Evolutionary conservation across 2,329 filamentous ascomycete genomes (phyloP), one percentile per base, ranked within the genome.

Genomic region (Colletotrichum lentis): DNA sequence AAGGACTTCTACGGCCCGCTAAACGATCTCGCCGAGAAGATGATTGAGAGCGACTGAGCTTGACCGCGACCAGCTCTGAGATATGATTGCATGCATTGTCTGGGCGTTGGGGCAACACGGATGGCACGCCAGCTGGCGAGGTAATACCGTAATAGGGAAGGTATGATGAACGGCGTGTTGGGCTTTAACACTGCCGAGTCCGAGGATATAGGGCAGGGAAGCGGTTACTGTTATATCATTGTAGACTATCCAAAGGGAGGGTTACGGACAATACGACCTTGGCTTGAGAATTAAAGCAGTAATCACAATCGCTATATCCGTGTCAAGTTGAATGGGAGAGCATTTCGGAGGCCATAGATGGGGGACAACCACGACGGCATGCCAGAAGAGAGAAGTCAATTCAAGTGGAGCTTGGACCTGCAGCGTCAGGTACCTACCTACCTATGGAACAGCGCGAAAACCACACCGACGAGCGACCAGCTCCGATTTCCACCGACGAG

Each of bases 1-100:
- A 94, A 97, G 80, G 96, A 99, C 79, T 99, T 95, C 83, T 99
- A 95, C 91, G 96, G 96, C 1, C 96, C 96, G 14, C 79, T 99
- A 66, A 95, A 95, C 12, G 96, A 99, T 79, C 82, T 99, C 72
- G 96, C 99, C 58, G 96, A 99, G 78, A 98, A 93, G 79, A 99
- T 99, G 94, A 81, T 98, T 82, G 90, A 90, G 81, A 97, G 94
- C 76, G 96, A 98, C 78, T 97, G 74, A 85, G 69, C 12, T 22
- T 44, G 43, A 27, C 22, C 12, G 37, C 22, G 43, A n/a, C 27
- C 22, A 31, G 10, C 11, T 46, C 50, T 47, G 27, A 24, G 35
- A n/a, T 46, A 43, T 50, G 41, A 66, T 20, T 59, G 54, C 57
- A 62, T 67, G 62, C 62, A 62, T 70, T 66, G 47, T 62, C 53